Percentiles rank a stretch among this genome's conserved stretches.
phyloP scores from a whole-genome alignment of 176 grass and related monocot species.

The Rhynchospora tenuis region DNA sequence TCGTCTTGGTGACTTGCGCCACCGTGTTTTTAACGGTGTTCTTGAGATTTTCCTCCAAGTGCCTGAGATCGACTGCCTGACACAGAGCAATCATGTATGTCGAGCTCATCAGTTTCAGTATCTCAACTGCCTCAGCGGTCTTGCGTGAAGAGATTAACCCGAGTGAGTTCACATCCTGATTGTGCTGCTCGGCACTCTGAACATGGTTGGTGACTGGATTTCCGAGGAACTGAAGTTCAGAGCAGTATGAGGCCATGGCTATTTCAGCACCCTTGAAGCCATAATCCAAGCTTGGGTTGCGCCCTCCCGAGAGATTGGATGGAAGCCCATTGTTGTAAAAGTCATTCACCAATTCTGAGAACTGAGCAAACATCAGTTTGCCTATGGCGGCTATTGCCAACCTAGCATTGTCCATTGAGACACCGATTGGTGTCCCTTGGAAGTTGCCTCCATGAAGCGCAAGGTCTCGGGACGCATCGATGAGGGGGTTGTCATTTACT shows the following conservation, averaged over 20 bases:
- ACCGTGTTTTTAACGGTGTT: conserved; percentile 63
- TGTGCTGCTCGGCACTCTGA: conserved; percentile 97
- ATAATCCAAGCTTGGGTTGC: conserved; percentile 92
- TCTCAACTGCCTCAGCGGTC: conserved; percentile 77
- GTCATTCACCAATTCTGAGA: conserved; percentile 90
- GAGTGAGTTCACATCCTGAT: conserved; percentile 93
- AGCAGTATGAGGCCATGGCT: conserved; percentile 95
- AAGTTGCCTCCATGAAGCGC: conserved; percentile 93
- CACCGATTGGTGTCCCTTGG: conserved; percentile 89
- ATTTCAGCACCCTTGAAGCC: conserved; percentile 95
- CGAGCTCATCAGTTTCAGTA: conserved; percentile 84
- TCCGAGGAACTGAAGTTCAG: conserved; percentile 83
- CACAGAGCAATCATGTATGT: conserved; percentile 73
- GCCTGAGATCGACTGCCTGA: conserved; percentile 76
- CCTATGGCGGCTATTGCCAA: conserved; percentile 78
- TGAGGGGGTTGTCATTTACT: conserved; percentile 95
- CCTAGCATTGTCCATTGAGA: conserved; percentile 95
- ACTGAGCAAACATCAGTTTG: conserved; percentile 95
- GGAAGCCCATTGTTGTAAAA: conserved; percentile 96
- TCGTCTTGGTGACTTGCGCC: conserved; percentile 60
- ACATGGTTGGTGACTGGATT: conserved; percentile 97
- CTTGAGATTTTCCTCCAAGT: conserved; percentile 86
- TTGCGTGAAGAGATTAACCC: conserved; percentile 89
- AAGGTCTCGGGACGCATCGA: conserved; percentile 72
- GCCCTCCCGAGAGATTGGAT: conserved; percentile 75